phyloP scores from a whole-genome alignment of 2,329 filamentous ascomycete genomes.

The Aspergillus sp. region DNA sequence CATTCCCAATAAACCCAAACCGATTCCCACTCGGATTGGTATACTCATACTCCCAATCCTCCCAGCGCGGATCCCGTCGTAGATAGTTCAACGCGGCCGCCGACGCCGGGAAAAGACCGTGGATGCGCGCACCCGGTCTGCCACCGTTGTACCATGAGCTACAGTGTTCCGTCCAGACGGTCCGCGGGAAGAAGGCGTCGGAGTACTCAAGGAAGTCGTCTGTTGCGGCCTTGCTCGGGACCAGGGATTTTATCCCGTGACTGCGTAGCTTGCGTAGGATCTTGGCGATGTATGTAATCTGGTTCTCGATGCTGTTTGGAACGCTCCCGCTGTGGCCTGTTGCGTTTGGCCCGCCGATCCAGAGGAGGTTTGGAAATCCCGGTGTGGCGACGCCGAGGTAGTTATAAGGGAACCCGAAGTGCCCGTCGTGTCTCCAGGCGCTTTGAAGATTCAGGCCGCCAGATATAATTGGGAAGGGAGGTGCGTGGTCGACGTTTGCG shows the following conservation, averaged over 20 bases:
- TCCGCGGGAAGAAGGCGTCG: conserved; percentile 57
- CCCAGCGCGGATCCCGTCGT: conserved; percentile 61
- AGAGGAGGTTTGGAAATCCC: conserved; percentile 70
- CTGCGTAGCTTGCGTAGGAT: conserved; percentile 68
- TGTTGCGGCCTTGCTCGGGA: conserved; percentile 61
- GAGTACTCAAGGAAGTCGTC: conserved; percentile 58
- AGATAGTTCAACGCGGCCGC: conserved; percentile 65
- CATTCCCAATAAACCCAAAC: conserved; percentile 67
- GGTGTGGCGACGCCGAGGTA: conserved; percentile 69
- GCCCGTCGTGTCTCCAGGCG: conserved; percentile 61
- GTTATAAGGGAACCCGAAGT: conserved; percentile 67
- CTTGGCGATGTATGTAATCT: conserved; percentile 68
- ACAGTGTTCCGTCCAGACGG: conserved; percentile 61
- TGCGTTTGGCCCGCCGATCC: conserved; percentile 65
- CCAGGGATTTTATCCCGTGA: conserved; percentile 68
- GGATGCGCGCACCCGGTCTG: conserved; percentile 64
- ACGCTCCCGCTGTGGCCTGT: conserved; percentile 68
- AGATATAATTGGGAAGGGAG: conserved; percentile 64
- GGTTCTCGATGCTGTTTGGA: conserved; percentile 68
- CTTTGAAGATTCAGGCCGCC: conserved; percentile 58
- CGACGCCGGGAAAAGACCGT: conserved; percentile 72
- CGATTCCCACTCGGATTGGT: conserved; percentile 49
- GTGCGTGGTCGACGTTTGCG: conserved; percentile 63
- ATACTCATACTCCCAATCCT: conserved; percentile 62
- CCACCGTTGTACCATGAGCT: conserved; percentile 75